These are phyloP conservation scores for Luzula sylvatica DNA, from an alignment of 176 grass and related monocot genomes.

Conservation along the genomic window DNA sequence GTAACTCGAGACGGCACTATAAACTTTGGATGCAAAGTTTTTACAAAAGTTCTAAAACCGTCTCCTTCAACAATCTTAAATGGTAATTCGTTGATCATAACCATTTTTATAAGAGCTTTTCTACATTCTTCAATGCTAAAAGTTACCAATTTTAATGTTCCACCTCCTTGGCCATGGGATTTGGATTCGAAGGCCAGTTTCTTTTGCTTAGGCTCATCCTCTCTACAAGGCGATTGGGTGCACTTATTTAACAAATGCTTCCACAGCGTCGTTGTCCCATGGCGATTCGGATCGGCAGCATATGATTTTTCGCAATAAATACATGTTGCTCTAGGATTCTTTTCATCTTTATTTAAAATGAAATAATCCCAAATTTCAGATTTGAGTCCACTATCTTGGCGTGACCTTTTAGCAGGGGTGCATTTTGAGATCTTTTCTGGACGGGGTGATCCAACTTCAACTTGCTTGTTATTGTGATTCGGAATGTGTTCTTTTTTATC, in stretches of 20 bases:
- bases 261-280: neutral
- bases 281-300: neutral
- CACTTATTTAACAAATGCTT: slow-evolving; percentile 1
- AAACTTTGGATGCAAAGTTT: neutral
- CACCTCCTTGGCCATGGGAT: too few species aligned
- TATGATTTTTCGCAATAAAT: neutral
- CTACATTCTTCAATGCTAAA: neutral
- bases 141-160: neutral
- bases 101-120: neutral
- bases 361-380: slow-evolving; percentile 2
- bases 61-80: slow-evolving; percentile 5
- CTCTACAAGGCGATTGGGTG: neutral
- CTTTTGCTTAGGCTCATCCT: neutral
- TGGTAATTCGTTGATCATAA: neutral
- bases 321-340: neutral
- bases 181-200: neutral
- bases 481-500: too few species aligned
- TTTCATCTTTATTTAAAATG: neutral
- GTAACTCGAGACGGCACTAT: neutral
- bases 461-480: too few species aligned
- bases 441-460: too few species aligned
- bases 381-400: too few species aligned
- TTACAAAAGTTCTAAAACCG: neutral
- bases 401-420: too few species aligned
- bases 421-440: too few species aligned